Percentiles rank a stretch among this genome's conserved stretches.
Conservation (phyloP, 768 basidiomycete genomes). For the Leccinum longicurvipes region DNA sequence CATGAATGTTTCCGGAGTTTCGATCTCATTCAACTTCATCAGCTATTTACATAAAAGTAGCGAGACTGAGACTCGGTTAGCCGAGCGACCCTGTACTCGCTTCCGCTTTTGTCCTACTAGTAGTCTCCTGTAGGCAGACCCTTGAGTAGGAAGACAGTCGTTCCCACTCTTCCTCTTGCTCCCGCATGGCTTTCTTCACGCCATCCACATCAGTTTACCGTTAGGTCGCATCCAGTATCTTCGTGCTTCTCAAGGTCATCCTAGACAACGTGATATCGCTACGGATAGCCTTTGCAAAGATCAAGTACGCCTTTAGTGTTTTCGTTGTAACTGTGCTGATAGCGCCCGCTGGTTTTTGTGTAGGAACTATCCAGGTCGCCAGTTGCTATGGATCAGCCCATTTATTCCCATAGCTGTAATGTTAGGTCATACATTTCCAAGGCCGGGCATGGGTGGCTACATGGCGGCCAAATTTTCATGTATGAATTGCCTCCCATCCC, state of each 20-base stretch:
- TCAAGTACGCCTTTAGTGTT: constrained; percentile 7
- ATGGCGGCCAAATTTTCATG: constrained; percentile 36
- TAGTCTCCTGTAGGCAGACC: no score
- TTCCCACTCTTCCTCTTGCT: no score
- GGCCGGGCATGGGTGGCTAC: constrained; percentile 32
- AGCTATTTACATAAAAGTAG: no score
- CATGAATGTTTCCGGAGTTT: no score
- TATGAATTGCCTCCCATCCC: constrained; percentile 16
- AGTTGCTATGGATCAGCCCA: constrained; percentile 32
- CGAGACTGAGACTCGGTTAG: no score
- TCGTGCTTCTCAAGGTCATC: constrained; percentile 6
- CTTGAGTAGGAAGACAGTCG: no score
- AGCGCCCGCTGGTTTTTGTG: neutral
- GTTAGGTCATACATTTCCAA: constrained; percentile 34
- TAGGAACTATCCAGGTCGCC: constrained; percentile 21
- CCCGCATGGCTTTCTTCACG: neutral
- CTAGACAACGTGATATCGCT: constrained; percentile 6
- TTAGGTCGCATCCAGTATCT: constrained; percentile 4
- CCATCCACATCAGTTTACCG: constrained; percentile 1
- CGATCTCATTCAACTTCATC: no score
- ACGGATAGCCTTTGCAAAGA: constrained; percentile 14
- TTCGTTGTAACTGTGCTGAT: neutral
- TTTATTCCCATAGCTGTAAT: constrained; percentile 27
- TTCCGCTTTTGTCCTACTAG: no score
- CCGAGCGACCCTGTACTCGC: no score